Base-by-base conservation (phyloP, 1,284 basidiomycete species). In the Cutaneotrichosporon curvatum region DNA sequence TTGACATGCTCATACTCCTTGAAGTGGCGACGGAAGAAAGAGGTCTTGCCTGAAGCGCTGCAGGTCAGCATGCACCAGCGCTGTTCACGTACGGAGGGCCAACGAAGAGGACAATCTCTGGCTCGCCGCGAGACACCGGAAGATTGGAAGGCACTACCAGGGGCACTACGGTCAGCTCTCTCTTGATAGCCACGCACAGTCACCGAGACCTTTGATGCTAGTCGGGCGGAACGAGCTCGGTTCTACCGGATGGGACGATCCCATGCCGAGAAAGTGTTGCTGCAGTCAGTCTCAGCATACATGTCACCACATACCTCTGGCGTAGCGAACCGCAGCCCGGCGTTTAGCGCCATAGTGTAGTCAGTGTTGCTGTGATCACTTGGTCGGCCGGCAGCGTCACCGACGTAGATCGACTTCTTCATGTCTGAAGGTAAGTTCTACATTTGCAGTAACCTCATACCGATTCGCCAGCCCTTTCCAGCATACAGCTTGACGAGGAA, bases 301-400 rank as follows among this genome's bases (percentile, higher is more conserved):
- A 11, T 10, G 12, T 14, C 45, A 18, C 2, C 21, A 51, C 66
- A n/a, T 45, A 77, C 77, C 62, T 81, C 79, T 2, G 80, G 80
- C 1, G 87, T 91, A 43, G 76, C 74, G 63, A 92, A 92, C 9
- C 72, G 73, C 3, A 92, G 61, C 0, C 76, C 82, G 10, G 84
- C 65, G 58, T 92, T 94, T 7, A 81, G 63, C 1, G 90, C 88
- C 76, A 85, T 87, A 66, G 91, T 90, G 34, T 83, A 77, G 70
- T 94, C 91, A 0, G 83, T 86, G 48, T 82, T 81, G 6, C 83
- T 78, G 63, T 84, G 84, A 65, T 92, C 88, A 14, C 67, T 67
- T 25, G 33, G 40, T 21, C 56, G 45, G 4, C 47, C 56, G 1
- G 90, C 91, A 2, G 89, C 90, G 60, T 96, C 91, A 5, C 91